Conservation (phyloP, 2,329 filamentous ascomycete genomes). For the Lecanicillium sp. region DNA sequence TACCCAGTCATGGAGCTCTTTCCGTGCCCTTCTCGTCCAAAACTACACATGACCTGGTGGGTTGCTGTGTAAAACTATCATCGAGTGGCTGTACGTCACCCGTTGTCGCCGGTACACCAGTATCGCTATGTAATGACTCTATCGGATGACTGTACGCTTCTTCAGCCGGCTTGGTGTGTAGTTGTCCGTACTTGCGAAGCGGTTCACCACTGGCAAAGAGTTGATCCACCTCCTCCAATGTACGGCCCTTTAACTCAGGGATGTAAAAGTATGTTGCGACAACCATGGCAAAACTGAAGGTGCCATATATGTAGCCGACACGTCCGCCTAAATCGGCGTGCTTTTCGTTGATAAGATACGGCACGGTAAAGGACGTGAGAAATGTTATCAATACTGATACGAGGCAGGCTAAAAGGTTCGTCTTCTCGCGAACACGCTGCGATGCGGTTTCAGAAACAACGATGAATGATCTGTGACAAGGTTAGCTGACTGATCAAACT, state of each 20-base stretch:
- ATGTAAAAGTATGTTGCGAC: constrained; percentile 33
- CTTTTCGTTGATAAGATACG: constrained; percentile 25
- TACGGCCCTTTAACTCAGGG: constrained; percentile 33
- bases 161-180: constrained; percentile 4
- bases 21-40: neutral
- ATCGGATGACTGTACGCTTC: constrained; percentile 1
- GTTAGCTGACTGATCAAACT: neutral
- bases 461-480: constrained; percentile 14
- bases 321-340: constrained; percentile 26
- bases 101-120: too few species aligned
- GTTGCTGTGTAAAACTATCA: too few species aligned
- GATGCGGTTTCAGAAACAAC: constrained; percentile 17
- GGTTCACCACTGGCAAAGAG: constrained; percentile 13
- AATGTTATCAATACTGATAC: constrained; percentile 22
- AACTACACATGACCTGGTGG: too few species aligned
- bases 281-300: constrained; percentile 26
- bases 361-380: constrained; percentile 24
- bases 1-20: neutral
- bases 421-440: constrained; percentile 21
- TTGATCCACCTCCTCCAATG: constrained; percentile 16
- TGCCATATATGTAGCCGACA: constrained; percentile 31
- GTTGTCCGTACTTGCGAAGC: constrained; percentile 11
- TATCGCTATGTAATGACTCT: neutral
- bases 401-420: constrained; percentile 18
- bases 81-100: too few species aligned